Percentiles rank a stretch among this genome's conserved stretches.
Evolutionary conservation across 345 rosid genomes (phyloP).

Genomic region (Citrus medica): DNA sequence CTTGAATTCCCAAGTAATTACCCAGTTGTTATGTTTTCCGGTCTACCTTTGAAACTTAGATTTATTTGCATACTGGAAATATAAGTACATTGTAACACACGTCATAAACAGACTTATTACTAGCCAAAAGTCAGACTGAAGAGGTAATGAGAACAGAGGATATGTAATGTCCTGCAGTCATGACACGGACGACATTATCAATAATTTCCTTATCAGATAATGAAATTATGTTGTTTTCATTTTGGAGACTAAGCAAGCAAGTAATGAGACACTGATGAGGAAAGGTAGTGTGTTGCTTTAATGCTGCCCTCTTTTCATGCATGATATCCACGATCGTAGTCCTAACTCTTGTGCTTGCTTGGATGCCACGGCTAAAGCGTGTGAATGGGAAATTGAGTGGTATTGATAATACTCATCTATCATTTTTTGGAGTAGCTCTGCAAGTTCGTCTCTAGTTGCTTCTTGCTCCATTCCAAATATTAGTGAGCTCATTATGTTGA

Average conservation of each 20-base stretch:
- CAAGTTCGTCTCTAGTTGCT: constrained; percentile 29
- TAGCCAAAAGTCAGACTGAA: constrained; percentile 15
- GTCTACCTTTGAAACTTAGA: not conserved
- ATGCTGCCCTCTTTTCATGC: constrained; percentile 30
- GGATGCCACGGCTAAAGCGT: constrained; percentile 36
- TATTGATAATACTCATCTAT: constrained; percentile 43
- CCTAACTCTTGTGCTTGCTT: constrained; percentile 32
- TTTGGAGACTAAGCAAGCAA: constrained; percentile 27
- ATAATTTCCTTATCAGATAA: constrained; percentile 23
- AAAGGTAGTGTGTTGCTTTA: constrained; percentile 19
- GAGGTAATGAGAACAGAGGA: constrained; percentile 20
- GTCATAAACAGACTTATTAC: constrained; percentile 6
- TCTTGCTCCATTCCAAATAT: constrained; percentile 43
- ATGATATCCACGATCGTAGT: constrained; percentile 31
- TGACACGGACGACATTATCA: not conserved
- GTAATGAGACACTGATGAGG: constrained; percentile 42
- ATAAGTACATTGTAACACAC: constrained; percentile 8
- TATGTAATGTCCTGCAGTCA: constrained; percentile 29
- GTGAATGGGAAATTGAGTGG: constrained; percentile 55
- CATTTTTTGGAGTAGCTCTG: constrained; percentile 30
- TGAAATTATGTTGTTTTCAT: constrained; percentile 37
- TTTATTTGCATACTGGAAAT: not conserved
- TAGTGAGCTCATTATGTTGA: constrained; percentile 50
- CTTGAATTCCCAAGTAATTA: not conserved
- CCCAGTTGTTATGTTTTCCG: not conserved